Conservation (phyloP, 768 basidiomycete genomes). For the Polyporus arcularius region DNA sequence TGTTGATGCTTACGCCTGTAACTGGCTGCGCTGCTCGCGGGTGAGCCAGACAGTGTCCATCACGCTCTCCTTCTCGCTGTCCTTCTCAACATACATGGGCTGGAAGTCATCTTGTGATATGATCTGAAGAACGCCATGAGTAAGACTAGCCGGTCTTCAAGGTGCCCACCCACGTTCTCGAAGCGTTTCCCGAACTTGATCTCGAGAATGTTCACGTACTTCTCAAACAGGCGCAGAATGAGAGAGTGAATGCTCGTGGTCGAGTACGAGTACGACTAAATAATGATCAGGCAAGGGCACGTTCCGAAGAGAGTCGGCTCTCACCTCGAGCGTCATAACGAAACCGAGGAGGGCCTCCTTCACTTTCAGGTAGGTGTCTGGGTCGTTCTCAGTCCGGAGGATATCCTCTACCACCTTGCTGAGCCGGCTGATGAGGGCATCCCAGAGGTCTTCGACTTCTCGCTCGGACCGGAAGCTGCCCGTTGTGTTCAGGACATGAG, state of each 20-base stretch:
- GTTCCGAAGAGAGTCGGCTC: conserved; percentile 9
- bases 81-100: conserved; percentile 73
- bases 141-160: not conserved
- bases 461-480: conserved; percentile 85
- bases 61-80: conserved; percentile 67
- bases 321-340: conserved; percentile 89
- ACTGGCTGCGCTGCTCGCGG: conserved; percentile 60
- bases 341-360: conserved; percentile 87
- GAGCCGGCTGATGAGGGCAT: conserved; percentile 74
- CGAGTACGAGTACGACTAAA: conserved; percentile 83
- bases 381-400: conserved; percentile 71
- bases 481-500: conserved; percentile 86
- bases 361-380: conserved; percentile 76
- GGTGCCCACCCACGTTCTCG: conserved; percentile 58
- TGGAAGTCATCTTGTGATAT: conserved; percentile 85
- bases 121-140: conserved; percentile 50
- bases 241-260: conserved; percentile 81
- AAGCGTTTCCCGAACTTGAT: conserved; percentile 80
- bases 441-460: conserved; percentile 96
- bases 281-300: not conserved
- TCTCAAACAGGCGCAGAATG: conserved; percentile 87
- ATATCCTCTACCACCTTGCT: conserved; percentile 73
- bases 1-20: conserved; percentile 47
- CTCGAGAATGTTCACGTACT: conserved; percentile 82
- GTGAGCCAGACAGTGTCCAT: conserved; percentile 84